Evolutionary conservation across 1,284 basidiomycete genomes (phyloP), one percentile per base, ranked within the genome.

Genomic region (Rhodotorula sp.): DNA sequence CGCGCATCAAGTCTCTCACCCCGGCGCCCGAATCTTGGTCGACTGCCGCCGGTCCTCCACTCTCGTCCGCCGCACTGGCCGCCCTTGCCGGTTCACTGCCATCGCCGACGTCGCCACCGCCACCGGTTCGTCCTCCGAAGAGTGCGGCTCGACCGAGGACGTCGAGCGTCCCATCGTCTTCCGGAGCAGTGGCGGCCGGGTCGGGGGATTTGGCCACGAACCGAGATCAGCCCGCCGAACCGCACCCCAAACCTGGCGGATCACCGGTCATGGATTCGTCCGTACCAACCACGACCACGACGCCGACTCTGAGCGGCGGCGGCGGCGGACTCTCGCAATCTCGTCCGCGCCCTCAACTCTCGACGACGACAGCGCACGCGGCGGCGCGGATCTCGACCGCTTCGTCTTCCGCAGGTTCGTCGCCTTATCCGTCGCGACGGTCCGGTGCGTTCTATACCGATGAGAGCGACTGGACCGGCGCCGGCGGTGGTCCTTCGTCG

Each of bases 311-410:
- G 48, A 47, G 26, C 29, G 52, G 23, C 8, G n/a, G 52, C 2
- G 52, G n/a, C 52, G 16, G 26, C 31, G 20, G 21, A 3, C 48
- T 62, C 16, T 31, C 31, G 8, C 49, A 52, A 3, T 14, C 61
- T 3, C 61, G 61, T 5, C 48, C 61, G 31, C 61, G 61, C 61
- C 61, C 59, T n/a, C 59, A 29, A 16, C n/a, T 61, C 10, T 61
- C 59, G 46, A 47, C 46, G 26, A 61, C 20, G 3, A 21, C 31
- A 49, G 21, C 16, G 2, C 5, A 15, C 0, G 4, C 61, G 3
- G 18, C 54, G 4, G 54, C 54, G 26, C 54, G 54, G 5, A 48
- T 26, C 31, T 52, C 61, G 49, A 49, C 18, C 18, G 48, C 61
- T 5, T 62, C 61, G 31, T 62, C 61, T 31, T 49, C 48, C 3